Evolutionary conservation across 257 asterid species (phyloP).

Genomic region (Nyctanthes arbortristis): DNA sequence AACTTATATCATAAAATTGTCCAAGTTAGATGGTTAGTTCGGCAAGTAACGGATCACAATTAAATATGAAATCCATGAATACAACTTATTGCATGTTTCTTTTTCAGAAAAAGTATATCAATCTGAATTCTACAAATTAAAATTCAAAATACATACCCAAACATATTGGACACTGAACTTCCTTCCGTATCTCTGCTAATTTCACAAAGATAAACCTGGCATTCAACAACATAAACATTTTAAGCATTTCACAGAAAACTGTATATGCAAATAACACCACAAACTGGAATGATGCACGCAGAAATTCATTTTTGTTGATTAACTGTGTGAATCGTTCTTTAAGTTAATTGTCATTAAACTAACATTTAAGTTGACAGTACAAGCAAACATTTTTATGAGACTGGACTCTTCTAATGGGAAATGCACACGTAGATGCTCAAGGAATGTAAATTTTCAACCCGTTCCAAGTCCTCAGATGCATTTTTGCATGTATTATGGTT

Average conservation of each 20-base stretch:
- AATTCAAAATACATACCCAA: constrained; percentile 53
- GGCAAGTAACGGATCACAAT: neutral
- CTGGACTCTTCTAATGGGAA: constrained; percentile 5
- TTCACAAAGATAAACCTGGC: constrained; percentile 68
- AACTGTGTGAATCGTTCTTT: constrained; percentile 5
- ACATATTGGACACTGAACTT: constrained; percentile 99
- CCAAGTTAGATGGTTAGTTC: neutral
- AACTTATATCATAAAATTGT: neutral
- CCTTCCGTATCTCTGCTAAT: constrained; percentile 91
- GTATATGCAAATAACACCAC: constrained; percentile 15
- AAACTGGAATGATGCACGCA: constrained; percentile 11
- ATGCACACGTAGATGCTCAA: constrained; percentile 8
- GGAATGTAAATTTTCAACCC: constrained; percentile 3
- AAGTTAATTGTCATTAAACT: no score
- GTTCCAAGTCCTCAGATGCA: no score
- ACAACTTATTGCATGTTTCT: neutral
- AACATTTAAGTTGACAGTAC: constrained; percentile 6
- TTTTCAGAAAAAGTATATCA: neutral
- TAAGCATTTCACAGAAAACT: constrained; percentile 3
- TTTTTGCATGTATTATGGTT: no score
- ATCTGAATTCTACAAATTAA: constrained; percentile 19
- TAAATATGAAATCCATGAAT: neutral
- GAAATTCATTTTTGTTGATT: neutral
- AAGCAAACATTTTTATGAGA: constrained; percentile 2
- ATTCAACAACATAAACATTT: constrained; percentile 28